Evolutionary conservation across 768 basidiomycete species (phyloP).

Genomic region (Russula olivacea): DNA sequence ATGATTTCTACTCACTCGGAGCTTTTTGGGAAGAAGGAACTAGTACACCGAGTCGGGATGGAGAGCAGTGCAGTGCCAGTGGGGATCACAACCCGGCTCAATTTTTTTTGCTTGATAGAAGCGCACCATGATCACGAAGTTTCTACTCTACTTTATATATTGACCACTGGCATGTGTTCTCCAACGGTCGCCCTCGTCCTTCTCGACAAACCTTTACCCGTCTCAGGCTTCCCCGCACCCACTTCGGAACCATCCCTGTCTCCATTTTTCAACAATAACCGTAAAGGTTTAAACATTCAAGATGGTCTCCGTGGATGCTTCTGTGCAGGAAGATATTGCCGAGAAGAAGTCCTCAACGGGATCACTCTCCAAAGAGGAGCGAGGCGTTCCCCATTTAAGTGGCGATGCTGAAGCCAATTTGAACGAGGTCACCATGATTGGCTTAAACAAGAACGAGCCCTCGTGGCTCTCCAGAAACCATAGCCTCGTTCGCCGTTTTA

Average conservation of each 20-base stretch:
- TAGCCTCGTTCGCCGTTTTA: conserved; percentile 28
- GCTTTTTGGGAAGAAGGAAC: not conserved
- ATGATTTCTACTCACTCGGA: too few species aligned
- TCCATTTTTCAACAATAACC: conserved; percentile 6
- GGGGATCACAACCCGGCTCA: not conserved
- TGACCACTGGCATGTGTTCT: not conserved
- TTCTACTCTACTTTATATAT: not conserved
- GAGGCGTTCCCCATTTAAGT: conserved; percentile 5
- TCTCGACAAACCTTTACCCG: not conserved
- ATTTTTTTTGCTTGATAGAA: not conserved
- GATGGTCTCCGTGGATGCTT: not conserved
- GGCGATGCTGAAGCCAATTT: conserved; percentile 17
- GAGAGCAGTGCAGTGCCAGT: too few species aligned
- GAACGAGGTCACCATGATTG: not conserved
- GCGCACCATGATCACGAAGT: not conserved
- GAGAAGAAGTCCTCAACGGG: conserved; percentile 27
- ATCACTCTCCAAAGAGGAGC: conserved; percentile 30
- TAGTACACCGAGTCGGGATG: not conserved
- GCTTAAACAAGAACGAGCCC: conserved; percentile 21
- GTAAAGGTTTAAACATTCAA: not conserved
- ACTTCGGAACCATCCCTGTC: not conserved
- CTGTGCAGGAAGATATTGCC: not conserved
- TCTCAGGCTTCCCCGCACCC: too few species aligned
- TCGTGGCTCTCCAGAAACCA: conserved; percentile 24
- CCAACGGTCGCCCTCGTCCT: not conserved